phyloP scores from a whole-genome alignment of 2,329 filamentous ascomycete genomes.

The Paraphoma sp. region DNA sequence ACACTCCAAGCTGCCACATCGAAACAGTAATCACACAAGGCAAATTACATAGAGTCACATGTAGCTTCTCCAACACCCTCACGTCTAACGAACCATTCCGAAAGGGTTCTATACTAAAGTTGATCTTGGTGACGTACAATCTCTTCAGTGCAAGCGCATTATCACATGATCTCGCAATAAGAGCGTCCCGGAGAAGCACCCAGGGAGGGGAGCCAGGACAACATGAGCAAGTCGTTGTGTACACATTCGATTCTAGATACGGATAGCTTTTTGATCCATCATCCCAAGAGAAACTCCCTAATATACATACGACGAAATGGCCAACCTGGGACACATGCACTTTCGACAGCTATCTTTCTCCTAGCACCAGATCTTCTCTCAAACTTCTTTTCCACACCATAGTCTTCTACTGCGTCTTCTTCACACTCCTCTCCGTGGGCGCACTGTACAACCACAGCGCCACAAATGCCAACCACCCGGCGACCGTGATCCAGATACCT shows the following conservation, averaged over 20 bases:
- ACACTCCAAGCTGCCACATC: too few relatives aligned
- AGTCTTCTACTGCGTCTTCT: conserved; percentile 55
- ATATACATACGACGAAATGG: neutral
- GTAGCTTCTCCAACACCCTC: too few relatives aligned
- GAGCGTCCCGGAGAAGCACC: too few relatives aligned
- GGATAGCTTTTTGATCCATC: conserved; percentile 10
- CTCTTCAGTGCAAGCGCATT: too few relatives aligned
- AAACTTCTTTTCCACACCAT: neutral
- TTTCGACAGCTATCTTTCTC: neutral
- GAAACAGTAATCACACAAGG: too few relatives aligned
- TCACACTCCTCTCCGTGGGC: conserved; percentile 59
- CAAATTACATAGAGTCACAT: too few relatives aligned
- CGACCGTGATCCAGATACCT: conserved; percentile 82
- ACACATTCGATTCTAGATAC: neutral
- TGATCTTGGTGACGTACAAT: too few relatives aligned
- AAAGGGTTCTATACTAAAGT: too few relatives aligned
- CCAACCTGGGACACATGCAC: neutral
- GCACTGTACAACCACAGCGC: conserved; percentile 85
- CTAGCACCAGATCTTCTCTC: neutral
- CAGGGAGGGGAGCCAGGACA: too few relatives aligned
- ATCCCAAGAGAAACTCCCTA: conserved; percentile 12
- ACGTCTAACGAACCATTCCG: too few relatives aligned
- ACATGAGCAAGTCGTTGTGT: neutral
- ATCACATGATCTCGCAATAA: too few relatives aligned
- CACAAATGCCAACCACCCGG: conserved; percentile 85